phyloP scores from a whole-genome alignment of 2,329 filamentous ascomycete species.

The Rhexocercosporidium sp. region DNA sequence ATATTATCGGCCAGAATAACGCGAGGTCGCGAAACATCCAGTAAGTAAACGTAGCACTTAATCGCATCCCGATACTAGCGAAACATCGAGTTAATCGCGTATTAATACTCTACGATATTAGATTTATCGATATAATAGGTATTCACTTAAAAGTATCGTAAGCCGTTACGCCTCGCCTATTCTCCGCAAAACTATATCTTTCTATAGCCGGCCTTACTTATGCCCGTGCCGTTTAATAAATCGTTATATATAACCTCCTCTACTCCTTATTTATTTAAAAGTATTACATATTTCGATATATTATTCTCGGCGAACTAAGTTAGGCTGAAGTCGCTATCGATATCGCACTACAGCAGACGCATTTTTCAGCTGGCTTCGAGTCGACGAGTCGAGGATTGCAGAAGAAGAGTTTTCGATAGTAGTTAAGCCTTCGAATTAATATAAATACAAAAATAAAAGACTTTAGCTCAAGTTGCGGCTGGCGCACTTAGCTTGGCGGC shows the following conservation, averaged over 20 bases:
- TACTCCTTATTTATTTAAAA: constrained; percentile 33
- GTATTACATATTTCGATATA: constrained; percentile 34
- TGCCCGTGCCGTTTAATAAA: constrained; percentile 11
- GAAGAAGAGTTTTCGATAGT: constrained; percentile 14
- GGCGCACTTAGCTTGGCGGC: constrained; percentile 24
- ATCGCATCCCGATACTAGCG: too few species aligned
- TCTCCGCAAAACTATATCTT: constrained; percentile 27
- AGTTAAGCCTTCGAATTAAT: constrained; percentile 15
- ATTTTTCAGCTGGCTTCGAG: constrained; percentile 24
- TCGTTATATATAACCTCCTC: constrained; percentile 25
- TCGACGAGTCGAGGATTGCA: constrained; percentile 12
- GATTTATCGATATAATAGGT: too few species aligned
- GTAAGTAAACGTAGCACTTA: too few species aligned
- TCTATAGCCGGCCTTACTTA: constrained; percentile 21
- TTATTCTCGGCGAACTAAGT: constrained; percentile 20
- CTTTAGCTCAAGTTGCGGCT: constrained; percentile 22
- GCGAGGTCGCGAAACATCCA: too few species aligned
- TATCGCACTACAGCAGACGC: constrained; percentile 23
- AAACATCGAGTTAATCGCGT: too few species aligned
- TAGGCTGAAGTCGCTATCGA: constrained; percentile 23
- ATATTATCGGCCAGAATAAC: neutral
- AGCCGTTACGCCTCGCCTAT: constrained; percentile 19
- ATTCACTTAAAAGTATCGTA: constrained; percentile 6
- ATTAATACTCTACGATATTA: too few species aligned
- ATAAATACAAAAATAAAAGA: constrained; percentile 24